Conservation (phyloP, 2,329 filamentous ascomycete genomes). For the Talaromyces sp. region DNA sequence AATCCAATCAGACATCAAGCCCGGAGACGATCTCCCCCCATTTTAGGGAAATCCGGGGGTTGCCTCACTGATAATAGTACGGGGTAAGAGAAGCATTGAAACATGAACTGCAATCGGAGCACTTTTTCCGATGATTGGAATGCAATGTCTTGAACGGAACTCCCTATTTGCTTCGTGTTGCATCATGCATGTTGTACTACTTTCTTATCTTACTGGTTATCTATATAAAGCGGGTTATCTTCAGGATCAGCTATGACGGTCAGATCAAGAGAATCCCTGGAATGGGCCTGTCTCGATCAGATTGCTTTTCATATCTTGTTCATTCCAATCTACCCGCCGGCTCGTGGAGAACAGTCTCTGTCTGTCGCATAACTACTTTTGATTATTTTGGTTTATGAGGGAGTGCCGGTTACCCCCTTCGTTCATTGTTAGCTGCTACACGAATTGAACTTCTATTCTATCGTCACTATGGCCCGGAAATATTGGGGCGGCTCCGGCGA, state of each 20-base stretch:
- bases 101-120: neutral
- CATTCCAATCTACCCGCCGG: neutral
- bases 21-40: neutral
- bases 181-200: too few relatives aligned
- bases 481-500: constrained; percentile 50
- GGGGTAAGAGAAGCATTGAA: neutral
- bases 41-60: neutral
- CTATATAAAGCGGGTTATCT: neutral
- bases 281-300: neutral
- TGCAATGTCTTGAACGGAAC: too few relatives aligned
- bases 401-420: neutral
- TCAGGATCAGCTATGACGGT: neutral
- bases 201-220: too few relatives aligned
- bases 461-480: constrained; percentile 37
- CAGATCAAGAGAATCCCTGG: neutral
- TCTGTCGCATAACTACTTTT: neutral
- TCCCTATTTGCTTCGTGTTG: neutral
- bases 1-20: neutral
- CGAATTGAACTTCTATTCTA: neutral
- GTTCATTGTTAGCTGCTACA: neutral
- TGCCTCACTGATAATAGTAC: too few relatives aligned
- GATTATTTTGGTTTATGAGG: neutral
- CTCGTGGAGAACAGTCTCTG: neutral
- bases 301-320: neutral
- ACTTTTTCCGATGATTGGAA: constrained; percentile 2